Conservation (phyloP, 2,329 filamentous ascomycete genomes). For the Apiospora sp. region DNA sequence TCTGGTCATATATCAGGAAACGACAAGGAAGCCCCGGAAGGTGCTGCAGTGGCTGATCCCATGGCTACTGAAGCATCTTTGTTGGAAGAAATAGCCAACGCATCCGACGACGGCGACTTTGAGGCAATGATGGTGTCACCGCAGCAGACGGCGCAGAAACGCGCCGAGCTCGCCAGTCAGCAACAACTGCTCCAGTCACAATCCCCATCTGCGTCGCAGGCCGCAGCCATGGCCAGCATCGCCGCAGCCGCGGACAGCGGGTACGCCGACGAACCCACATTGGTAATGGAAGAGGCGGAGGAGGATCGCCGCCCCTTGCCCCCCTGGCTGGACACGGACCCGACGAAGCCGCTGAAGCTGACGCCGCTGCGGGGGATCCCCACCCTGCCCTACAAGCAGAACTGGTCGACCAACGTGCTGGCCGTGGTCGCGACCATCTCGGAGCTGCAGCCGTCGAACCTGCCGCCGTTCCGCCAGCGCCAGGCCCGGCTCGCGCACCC, state of each 20-base stretch:
- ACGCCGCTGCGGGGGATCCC: slow-evolving; percentile 59
- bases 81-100: slow-evolving; percentile 33
- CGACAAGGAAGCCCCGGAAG: too few relatives aligned
- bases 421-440: slow-evolving; percentile 58
- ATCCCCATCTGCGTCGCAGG: slow-evolving; percentile 24
- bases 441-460: slow-evolving; percentile 55
- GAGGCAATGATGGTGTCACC: slow-evolving; percentile 46
- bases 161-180: slow-evolving; percentile 30
- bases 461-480: slow-evolving; percentile 60
- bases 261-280: neutral
- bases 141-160: slow-evolving; percentile 33
- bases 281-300: neutral
- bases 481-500: slow-evolving; percentile 59
- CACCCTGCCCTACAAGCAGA: slow-evolving; percentile 62
- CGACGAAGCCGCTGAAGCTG: slow-evolving; percentile 56
- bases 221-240: slow-evolving; percentile 28
- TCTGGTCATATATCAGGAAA: neutral
- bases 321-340: slow-evolving; percentile 49
- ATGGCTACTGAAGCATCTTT: slow-evolving; percentile 25
- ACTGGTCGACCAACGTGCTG: slow-evolving; percentile 65
- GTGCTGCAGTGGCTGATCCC: slow-evolving; percentile 8
- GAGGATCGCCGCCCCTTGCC: neutral
- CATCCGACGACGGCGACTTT: slow-evolving; percentile 46
- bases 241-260: slow-evolving; percentile 8
- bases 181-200: slow-evolving; percentile 12